Evolutionary conservation across 1,139 yeast species (phyloP).

Genomic region (Suhomyces wounanorum): DNA sequence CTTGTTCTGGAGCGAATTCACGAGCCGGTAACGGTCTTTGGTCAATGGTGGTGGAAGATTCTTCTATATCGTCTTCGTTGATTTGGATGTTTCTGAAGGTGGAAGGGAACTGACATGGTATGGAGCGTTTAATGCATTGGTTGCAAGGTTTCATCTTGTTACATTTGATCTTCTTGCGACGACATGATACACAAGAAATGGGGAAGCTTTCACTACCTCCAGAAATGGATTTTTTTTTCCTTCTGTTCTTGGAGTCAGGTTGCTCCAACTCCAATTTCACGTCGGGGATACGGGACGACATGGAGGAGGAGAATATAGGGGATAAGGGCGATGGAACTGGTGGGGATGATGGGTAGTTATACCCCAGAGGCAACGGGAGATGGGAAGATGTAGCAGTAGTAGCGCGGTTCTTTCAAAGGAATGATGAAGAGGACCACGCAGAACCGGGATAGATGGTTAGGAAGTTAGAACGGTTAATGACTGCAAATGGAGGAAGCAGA

Average conservation of each 20-base stretch:
- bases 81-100: constrained; percentile 42
- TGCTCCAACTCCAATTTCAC: constrained; percentile 4
- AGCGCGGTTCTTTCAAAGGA: not conserved
- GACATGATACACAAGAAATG: constrained; percentile 45
- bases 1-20: not conserved
- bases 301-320: not conserved
- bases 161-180: constrained; percentile 45
- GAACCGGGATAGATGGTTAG: not conserved
- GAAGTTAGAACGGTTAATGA: not conserved
- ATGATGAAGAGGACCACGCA: not conserved
- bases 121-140: constrained; percentile 35
- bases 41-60: not conserved
- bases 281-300: constrained; percentile 2
- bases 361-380: not conserved
- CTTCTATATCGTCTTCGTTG: constrained; percentile 26
- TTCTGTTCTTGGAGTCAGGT: constrained; percentile 4
- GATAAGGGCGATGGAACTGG: too few relatives aligned
- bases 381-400: not conserved
- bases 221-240: constrained; percentile 18
- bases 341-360: not conserved
- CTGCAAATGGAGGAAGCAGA: not conserved
- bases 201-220: constrained; percentile 32
- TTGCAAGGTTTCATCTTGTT: constrained; percentile 44
- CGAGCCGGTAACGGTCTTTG: not conserved
- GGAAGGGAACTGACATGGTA: constrained; percentile 41